phyloP scores from a whole-genome alignment of 176 grass and related monocot species.

The Oryza glumipatula region DNA sequence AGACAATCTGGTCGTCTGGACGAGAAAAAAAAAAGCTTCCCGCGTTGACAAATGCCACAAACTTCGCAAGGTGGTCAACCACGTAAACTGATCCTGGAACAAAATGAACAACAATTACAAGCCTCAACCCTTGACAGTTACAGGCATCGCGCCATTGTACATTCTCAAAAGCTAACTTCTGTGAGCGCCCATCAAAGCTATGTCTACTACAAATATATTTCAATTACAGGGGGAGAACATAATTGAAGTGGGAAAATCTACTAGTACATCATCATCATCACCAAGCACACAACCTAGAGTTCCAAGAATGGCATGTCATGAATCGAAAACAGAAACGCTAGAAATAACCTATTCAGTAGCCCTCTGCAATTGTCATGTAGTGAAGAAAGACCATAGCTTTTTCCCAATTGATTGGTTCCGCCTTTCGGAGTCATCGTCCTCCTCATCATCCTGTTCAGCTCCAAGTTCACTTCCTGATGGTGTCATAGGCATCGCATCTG shows the following conservation, averaged over 20 bases:
- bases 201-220: slow-evolving; percentile 54
- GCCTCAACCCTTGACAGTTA: slow-evolving; percentile 41
- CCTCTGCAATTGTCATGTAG: slow-evolving; percentile 59
- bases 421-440: slow-evolving; percentile 53
- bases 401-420: slow-evolving; percentile 76
- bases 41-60: slow-evolving; percentile 10
- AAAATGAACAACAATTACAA: slow-evolving; percentile 52
- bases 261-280: slow-evolving; percentile 42
- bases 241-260: slow-evolving; percentile 44
- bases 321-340: slow-evolving; percentile 57
- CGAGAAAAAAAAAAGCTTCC: background rate
- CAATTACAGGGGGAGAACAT: slow-evolving; percentile 54
- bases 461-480: slow-evolving; percentile 51
- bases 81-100: slow-evolving; percentile 29
- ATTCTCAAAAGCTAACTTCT: slow-evolving; percentile 48
- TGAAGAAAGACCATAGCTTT: slow-evolving; percentile 94
- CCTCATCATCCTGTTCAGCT: slow-evolving; percentile 55
- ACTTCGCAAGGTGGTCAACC: background rate
- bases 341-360: slow-evolving; percentile 42
- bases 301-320: slow-evolving; percentile 56
- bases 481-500: slow-evolving; percentile 60
- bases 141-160: slow-evolving; percentile 42
- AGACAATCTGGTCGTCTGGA: background rate
- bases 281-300: slow-evolving; percentile 42
- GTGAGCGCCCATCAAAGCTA: slow-evolving; percentile 56